Conservation (phyloP, 805 yeast species). For the Lipomyces mesembrius region DNA sequence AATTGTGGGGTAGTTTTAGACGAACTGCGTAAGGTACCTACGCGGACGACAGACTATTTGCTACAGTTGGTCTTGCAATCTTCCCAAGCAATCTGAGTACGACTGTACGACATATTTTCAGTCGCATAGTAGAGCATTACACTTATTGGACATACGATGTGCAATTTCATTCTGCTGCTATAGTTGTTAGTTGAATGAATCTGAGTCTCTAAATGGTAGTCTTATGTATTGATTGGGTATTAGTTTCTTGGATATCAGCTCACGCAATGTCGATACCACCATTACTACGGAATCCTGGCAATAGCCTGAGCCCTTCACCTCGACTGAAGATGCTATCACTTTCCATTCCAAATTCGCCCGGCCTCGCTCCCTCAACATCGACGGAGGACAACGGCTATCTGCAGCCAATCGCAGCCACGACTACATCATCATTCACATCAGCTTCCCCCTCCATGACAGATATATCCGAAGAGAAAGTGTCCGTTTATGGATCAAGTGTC, state of each 20-base stretch:
- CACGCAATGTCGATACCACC: slow-evolving; percentile 31
- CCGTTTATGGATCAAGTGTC: background rate
- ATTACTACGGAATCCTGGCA: slow-evolving; percentile 25
- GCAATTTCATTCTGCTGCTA: background rate
- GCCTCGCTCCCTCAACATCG: slow-evolving; percentile 9
- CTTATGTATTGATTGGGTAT: background rate
- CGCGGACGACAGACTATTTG: background rate
- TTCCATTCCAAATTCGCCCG: slow-evolving; percentile 27
- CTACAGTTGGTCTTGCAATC: background rate
- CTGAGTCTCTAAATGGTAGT: background rate
- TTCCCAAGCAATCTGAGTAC: background rate
- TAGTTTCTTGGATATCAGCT: background rate
- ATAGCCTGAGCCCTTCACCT: slow-evolving; percentile 20
- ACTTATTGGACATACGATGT: background rate
- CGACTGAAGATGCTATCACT: slow-evolving; percentile 29
- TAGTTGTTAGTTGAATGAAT: background rate
- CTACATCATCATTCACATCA: slow-evolving; percentile 1
- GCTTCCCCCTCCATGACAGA: background rate
- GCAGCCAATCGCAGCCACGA: slow-evolving; percentile 5
- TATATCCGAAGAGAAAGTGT: background rate
- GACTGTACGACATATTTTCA: background rate
- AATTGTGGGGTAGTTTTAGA: too few species aligned
- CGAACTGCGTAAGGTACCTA: background rate
- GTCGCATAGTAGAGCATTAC: background rate
- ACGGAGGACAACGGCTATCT: slow-evolving; percentile 7